Evolutionary conservation across 1,284 basidiomycete genomes (phyloP).

Genomic region (Wallemia hederae): DNA sequence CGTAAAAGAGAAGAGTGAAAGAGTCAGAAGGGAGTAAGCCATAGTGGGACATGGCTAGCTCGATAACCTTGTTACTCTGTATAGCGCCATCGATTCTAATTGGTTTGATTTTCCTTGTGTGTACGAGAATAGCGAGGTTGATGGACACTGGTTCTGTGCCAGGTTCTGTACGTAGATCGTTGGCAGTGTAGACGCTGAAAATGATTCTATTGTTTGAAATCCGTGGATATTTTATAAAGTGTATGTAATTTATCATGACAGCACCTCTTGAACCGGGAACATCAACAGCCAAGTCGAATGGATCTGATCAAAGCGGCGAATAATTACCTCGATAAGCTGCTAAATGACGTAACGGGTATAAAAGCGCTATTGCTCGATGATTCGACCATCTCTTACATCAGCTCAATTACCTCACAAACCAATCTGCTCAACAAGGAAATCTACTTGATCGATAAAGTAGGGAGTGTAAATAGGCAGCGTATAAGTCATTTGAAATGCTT

Average conservation of each 20-base stretch:
- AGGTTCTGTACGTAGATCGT: background rate
- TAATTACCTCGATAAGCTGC: constrained; percentile 71
- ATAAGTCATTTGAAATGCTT: constrained; percentile 93
- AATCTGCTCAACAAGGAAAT: constrained; percentile 83
- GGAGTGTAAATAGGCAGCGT: constrained; percentile 58
- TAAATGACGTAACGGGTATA: constrained; percentile 62
- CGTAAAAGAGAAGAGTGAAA: too few relatives aligned
- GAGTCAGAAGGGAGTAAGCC: too few relatives aligned
- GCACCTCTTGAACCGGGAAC: background rate
- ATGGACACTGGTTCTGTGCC: too few relatives aligned
- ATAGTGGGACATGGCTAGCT: too few relatives aligned
- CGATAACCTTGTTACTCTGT: background rate
- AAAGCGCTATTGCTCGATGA: constrained; percentile 93
- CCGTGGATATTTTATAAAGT: background rate
- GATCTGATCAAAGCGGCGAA: constrained; percentile 85
- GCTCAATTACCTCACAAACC: constrained; percentile 51
- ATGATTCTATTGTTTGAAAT: background rate
- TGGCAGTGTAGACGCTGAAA: background rate
- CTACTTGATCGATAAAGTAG: constrained; percentile 88
- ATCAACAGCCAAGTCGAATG: too few relatives aligned
- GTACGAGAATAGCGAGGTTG: too few relatives aligned
- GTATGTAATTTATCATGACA: background rate
- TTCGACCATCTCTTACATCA: constrained; percentile 92
- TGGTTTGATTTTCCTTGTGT: background rate
- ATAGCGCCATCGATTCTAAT: background rate